Base-by-base conservation (phyloP, 352 stramenopile species). In the Blastocystis sp. region DNA sequence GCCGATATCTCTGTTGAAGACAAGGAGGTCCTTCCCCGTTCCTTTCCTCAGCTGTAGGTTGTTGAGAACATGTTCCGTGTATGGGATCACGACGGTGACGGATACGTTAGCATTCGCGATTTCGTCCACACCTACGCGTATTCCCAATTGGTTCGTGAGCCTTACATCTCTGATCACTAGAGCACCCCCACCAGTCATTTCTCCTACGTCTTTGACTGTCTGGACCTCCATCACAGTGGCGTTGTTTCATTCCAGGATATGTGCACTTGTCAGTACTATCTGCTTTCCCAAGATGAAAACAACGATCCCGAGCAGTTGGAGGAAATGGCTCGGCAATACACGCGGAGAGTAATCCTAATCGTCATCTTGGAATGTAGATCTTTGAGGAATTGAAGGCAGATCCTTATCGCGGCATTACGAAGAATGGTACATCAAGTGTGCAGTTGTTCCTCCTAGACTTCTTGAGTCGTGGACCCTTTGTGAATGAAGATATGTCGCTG, bases 91-190 rank as follows among this genome's bases (percentile, higher is more conserved):
- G 74, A 82, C 69, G 11, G 45, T 21, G 74, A 82, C 65, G 74
- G 74, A 42, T 65, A 60, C 65, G 74, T 82, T 19, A 45, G 42
- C 65, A 66, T 82, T 62, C 74, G 74, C 21, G 74, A 82, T 42
- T 82, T 82, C 52, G 19, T 82, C 28, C 74, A 82, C 61, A 82
- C 74, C 4, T 82, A 68, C 45, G 74, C 59, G 1, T 82, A 82
- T 52, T 34, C 74, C 17, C 54, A 69, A 38, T 54, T 34, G 1
- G 74, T 82, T 34, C n/a, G n/a, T n/a, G n/a, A n/a, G n/a, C n/a
- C n/a, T n/a, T n/a, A n/a, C n/a, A n/a, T n/a, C 42, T 68, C 54
- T 82, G 1, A 59, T n/a, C 14, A 2, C 19, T 54, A 82, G 74
- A 43, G 74, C 4, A 69, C 48, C 3, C 48, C 64, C 9, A 69